Evolutionary conservation across 2,329 filamentous ascomycete genomes (phyloP).

Genomic region (Pseudogymnoascus sp.): DNA sequence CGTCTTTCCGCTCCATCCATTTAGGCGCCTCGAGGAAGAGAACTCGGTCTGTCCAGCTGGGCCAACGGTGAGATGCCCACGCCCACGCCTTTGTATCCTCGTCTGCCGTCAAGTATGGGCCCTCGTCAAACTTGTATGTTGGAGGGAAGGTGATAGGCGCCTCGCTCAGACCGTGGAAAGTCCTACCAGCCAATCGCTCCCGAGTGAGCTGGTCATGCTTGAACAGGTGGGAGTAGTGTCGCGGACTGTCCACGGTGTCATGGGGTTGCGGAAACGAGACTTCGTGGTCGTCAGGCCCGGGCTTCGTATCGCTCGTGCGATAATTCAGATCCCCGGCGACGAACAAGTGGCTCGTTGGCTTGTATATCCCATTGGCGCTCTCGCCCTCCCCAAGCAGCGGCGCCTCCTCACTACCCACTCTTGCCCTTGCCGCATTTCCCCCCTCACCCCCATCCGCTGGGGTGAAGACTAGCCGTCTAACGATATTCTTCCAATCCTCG

Average conservation of each 20-base stretch:
- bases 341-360: constrained; percentile 70
- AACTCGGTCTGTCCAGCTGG: constrained; percentile 89
- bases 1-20: constrained; percentile 39
- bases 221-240: constrained; percentile 63
- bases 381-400: constrained; percentile 43
- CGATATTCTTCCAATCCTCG: constrained; percentile 80
- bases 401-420: constrained; percentile 32
- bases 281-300: constrained; percentile 49
- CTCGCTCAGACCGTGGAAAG: constrained; percentile 74
- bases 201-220: constrained; percentile 70
- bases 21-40: constrained; percentile 63
- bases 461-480: constrained; percentile 70
- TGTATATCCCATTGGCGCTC: constrained; percentile 56
- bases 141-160: constrained; percentile 73
- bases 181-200: constrained; percentile 62
- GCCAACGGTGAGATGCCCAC: constrained; percentile 79
- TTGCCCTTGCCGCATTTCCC: constrained; percentile 15
- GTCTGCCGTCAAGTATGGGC: constrained; percentile 36
- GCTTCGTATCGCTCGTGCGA: constrained; percentile 65
- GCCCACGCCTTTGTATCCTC: constrained; percentile 49
- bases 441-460: constrained; percentile 35
- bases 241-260: constrained; percentile 41
- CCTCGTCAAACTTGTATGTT: constrained; percentile 78
- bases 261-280: constrained; percentile 56
- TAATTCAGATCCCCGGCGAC: constrained; percentile 94